These are phyloP conservation scores for Beta macrorhiza DNA, from an alignment of 179 eudicot species.

Conservation along the genomic window DNA sequence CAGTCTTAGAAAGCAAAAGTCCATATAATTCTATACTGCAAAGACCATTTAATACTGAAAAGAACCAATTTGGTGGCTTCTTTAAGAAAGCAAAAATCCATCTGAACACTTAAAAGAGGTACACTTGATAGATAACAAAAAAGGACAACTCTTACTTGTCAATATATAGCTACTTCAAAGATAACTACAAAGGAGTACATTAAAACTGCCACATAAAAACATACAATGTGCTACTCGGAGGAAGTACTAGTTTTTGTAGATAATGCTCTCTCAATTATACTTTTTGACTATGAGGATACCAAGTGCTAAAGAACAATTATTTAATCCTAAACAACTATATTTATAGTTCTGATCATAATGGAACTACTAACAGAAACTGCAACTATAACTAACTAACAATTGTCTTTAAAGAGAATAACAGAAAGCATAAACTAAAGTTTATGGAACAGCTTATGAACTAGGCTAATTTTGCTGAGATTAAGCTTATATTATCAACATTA, in stretches of 20 bases:
- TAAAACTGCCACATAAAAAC: conserved; percentile 21
- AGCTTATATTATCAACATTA: too few relatives aligned
- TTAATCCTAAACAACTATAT: too few relatives aligned
- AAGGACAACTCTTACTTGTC: conserved; percentile 13
- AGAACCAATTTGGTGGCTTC: conserved; percentile 39
- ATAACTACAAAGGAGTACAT: conserved; percentile 8
- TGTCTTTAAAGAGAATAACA: too few relatives aligned
- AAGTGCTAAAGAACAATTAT: too few relatives aligned
- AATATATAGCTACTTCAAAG: conserved; percentile 19
- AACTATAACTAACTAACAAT: too few relatives aligned
- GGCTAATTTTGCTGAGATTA: too few relatives aligned
- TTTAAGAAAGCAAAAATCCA: conserved; percentile 30
- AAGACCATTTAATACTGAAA: conserved; percentile 29
- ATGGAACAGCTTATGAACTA: too few relatives aligned
- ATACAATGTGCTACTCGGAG: not conserved
- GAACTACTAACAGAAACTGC: too few relatives aligned
- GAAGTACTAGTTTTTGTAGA: not conserved
- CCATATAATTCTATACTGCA: not conserved
- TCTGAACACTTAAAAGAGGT: conserved; percentile 11
- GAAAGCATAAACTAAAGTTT: too few relatives aligned
- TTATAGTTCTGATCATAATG: too few relatives aligned
- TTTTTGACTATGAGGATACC: not conserved
- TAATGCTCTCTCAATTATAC: conserved; percentile 12
- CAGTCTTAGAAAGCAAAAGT: conserved; percentile 8
- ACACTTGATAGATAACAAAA: conserved; percentile 25